These are phyloP conservation scores for Flueggea neowawraea DNA, from an alignment of 441 rosid species.

Conservation along the genomic window DNA sequence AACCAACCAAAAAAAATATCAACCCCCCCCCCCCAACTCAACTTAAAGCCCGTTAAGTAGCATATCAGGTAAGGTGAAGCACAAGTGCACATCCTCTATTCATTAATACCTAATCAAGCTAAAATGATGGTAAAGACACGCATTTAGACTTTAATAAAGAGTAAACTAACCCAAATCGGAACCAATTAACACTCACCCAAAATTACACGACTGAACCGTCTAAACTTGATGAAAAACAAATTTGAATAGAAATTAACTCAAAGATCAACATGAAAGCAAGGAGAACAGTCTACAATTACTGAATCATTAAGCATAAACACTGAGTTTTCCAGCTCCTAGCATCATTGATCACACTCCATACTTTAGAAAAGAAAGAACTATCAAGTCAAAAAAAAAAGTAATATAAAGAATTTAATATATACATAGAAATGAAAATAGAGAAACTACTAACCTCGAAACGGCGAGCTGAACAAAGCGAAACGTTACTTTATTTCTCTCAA, in stretches of 20 bases:
- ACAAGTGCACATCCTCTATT: too few species aligned
- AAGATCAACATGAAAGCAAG: slow-evolving; percentile 20
- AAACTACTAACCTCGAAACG: slow-evolving; percentile 34
- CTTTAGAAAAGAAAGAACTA: background rate
- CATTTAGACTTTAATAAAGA: too few species aligned
- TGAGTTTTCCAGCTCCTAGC: slow-evolving; percentile 11
- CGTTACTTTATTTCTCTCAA: slow-evolving; percentile 24
- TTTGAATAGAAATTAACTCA: slow-evolving; percentile 8
- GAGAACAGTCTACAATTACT: background rate
- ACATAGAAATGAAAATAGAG: background rate
- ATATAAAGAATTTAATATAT: background rate
- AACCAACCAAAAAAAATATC: too few species aligned
- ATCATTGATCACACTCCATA: slow-evolving; percentile 27
- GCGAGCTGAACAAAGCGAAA: slow-evolving; percentile 26
- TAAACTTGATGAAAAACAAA: slow-evolving; percentile 14
- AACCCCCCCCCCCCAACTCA: too few species aligned
- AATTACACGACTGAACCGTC: slow-evolving; percentile 7
- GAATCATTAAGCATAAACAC: slow-evolving; percentile 8
- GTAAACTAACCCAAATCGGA: background rate
- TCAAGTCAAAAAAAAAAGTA: background rate
- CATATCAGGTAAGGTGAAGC: too few species aligned
- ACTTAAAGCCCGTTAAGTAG: too few species aligned
- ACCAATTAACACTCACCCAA: background rate
- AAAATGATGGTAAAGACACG: too few species aligned
- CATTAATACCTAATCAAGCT: too few species aligned